phyloP scores from a whole-genome alignment of 2,329 filamentous ascomycete species.

The Colletotrichum aenigma region DNA sequence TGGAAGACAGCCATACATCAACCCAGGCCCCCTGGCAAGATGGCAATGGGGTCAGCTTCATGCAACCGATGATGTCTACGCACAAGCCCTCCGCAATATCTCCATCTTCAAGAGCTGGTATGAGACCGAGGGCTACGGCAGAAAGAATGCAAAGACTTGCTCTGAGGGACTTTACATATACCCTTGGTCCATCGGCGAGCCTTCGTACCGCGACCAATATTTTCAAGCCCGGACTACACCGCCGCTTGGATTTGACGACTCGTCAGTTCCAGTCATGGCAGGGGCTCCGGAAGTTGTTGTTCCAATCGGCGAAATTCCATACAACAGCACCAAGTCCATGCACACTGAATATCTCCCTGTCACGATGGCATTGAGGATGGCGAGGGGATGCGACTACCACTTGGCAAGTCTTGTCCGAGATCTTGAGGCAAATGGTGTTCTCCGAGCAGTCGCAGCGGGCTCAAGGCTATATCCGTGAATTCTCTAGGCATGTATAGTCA shows the following conservation, averaged over 20 bases:
- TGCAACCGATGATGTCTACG: not conserved
- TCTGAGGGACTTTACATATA: slow-evolving; percentile 20
- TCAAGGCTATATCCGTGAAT: not conserved
- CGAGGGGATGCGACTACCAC: not conserved
- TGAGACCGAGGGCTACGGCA: slow-evolving; percentile 14
- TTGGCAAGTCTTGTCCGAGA: not conserved
- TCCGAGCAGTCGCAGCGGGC: not conserved
- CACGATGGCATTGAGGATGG: not conserved
- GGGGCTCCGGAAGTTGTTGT: not conserved
- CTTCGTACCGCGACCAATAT: slow-evolving; percentile 13
- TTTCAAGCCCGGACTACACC: not conserved
- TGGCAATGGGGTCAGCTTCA: slow-evolving; percentile 32
- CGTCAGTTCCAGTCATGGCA: not conserved
- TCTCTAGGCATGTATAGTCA: not conserved
- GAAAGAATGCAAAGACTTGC: slow-evolving; percentile 10
- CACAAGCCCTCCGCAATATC: not conserved
- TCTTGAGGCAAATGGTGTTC: not conserved
- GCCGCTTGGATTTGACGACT: not conserved
- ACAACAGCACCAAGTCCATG: not conserved
- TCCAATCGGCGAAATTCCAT: not conserved
- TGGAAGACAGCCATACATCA: slow-evolving; percentile 37
- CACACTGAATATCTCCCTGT: not conserved
- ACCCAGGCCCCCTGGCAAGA: slow-evolving; percentile 34
- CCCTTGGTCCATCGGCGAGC: not conserved
- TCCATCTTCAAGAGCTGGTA: slow-evolving; percentile 3